These are phyloP conservation scores for Angophora floribunda DNA, from an alignment of 345 rosid species.

Conservation along the genomic window DNA sequence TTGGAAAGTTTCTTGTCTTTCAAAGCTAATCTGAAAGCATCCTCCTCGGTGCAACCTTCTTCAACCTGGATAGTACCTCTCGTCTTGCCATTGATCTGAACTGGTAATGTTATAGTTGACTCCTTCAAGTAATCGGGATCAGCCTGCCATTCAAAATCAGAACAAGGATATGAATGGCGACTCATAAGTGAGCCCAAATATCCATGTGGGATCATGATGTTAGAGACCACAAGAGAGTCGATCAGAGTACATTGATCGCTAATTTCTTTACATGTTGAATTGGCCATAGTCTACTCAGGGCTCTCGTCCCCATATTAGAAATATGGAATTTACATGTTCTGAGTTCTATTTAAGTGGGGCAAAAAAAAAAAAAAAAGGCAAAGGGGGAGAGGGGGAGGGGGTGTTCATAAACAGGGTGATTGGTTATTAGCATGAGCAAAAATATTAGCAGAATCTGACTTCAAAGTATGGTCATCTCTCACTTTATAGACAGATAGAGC, in stretches of 20 bases:
- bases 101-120: slow-evolving; percentile 51
- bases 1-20: slow-evolving; percentile 56
- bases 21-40: slow-evolving; percentile 61
- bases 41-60: slow-evolving; percentile 83
- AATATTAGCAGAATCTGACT: neutral
- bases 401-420: no score
- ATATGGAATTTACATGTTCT: neutral
- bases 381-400: neutral
- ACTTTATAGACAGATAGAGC: neutral
- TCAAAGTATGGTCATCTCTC: neutral
- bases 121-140: slow-evolving; percentile 67
- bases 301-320: neutral
- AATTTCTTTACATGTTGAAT: neutral
- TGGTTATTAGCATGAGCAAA: no score
- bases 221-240: neutral
- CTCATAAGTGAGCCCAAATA: neutral
- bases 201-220: neutral
- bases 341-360: no score
- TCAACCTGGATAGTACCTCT: slow-evolving; percentile 83
- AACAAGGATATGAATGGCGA: neutral
- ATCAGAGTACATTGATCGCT: neutral
- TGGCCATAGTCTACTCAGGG: neutral
- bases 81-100: slow-evolving; percentile 96
- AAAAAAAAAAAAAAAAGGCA: no score
- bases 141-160: slow-evolving; percentile 36